Evolutionary conservation across 2,329 filamentous ascomycete genomes (phyloP), one percentile per base, ranked within the genome.

Genomic region (Aspergillus tanneri): DNA sequence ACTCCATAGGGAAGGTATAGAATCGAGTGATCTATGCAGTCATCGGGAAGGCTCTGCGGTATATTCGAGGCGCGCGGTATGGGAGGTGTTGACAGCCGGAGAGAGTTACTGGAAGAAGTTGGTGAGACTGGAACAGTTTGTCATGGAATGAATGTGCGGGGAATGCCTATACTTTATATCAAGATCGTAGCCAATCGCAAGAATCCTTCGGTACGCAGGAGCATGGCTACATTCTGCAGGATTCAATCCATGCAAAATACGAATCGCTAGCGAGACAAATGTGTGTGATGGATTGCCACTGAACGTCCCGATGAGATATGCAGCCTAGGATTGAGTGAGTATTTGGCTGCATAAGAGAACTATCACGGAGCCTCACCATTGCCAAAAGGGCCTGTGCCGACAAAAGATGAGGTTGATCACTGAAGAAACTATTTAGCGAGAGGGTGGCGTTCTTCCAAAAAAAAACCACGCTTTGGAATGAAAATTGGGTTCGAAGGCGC

Each of bases 401-500:
- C 14, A 23, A 16, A 2, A 47, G 22, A 14, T 40, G 38, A 18
- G 45, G 45, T 5, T 21, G 19, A 4, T 18, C 11, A n/a, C 32
- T 22, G 28, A 47, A 42, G n/a, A 47, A 42, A 4, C 19, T 25
- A n/a, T 37, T 28, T 25, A 39, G 24, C 4, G 37, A 35, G 10
- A 47, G 37, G 3, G 38, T 36, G 27, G 25, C 25, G 36, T 47
- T 47, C 19, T 47, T 47, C 45, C 45, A 47, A 28, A 24, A 47
- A n/a, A n/a, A 5, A 36, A 8, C 45, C 45, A 47, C 10, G 45
- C 37, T 4, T 36, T 36, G 2, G 45, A 19, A 3, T 32, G 4
- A 3, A 22, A 23, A 5, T 9, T 12, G 8, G n/a, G 5, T 12
- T 42, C 37, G n/a, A 41, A 18, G 5, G 24, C 10, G 22, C 37